Conservation (phyloP, 129 eudicot species). For the Lactuca sativa region DNA sequence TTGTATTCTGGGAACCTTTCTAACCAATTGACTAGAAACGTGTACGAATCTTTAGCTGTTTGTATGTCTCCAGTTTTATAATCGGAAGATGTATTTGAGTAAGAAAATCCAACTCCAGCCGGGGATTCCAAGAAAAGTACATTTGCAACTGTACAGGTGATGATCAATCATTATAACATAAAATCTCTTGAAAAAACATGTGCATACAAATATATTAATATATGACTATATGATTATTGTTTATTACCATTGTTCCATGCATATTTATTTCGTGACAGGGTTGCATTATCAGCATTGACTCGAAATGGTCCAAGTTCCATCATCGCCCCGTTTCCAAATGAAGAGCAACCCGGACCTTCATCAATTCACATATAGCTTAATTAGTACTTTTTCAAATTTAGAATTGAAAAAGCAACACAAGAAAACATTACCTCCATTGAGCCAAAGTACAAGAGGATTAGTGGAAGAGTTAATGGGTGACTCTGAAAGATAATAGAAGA, state of each 20-base stretch:
- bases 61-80: slow-evolving; percentile 40
- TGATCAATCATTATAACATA: background rate
- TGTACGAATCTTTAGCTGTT: slow-evolving; percentile 57
- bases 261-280: slow-evolving; percentile 43
- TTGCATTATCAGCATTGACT: slow-evolving; percentile 47
- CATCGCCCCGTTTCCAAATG: slow-evolving; percentile 56
- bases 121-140: slow-evolving; percentile 64
- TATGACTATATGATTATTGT: no score
- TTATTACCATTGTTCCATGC: slow-evolving; percentile 48
- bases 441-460: slow-evolving; percentile 73
- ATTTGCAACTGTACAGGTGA: slow-evolving; percentile 55
- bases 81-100: slow-evolving; percentile 53
- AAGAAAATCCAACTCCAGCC: slow-evolving; percentile 71
- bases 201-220: no score
- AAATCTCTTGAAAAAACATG: no score
- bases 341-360: slow-evolving; percentile 71
- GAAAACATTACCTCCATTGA: slow-evolving; percentile 63
- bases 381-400: background rate
- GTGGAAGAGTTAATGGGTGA: slow-evolving; percentile 35
- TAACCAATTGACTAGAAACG: slow-evolving; percentile 56
- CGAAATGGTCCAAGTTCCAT: slow-evolving; percentile 61
- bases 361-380: background rate
- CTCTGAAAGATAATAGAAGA: slow-evolving; percentile 59
- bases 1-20: slow-evolving; percentile 64
- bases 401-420: background rate